These are phyloP conservation scores for Gentiana dahurica DNA, from an alignment of 257 asterid species.

Conservation along the genomic window DNA sequence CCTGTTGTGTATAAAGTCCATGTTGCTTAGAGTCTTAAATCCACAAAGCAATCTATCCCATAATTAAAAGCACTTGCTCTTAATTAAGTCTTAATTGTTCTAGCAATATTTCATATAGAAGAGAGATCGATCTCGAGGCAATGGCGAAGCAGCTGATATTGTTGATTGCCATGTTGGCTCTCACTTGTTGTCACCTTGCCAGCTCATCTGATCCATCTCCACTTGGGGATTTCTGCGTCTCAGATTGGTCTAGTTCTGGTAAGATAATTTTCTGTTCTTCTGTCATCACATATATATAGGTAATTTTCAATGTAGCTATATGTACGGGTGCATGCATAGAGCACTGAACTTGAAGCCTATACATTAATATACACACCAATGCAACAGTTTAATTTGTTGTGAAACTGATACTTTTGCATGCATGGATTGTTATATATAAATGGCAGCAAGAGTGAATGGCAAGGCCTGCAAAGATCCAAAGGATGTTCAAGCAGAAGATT, in stretches of 20 bases:
- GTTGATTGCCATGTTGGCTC: background rate
- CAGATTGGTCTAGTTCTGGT: conserved; percentile 9
- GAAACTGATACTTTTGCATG: background rate
- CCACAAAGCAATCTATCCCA: too few relatives aligned
- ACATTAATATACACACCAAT: too few relatives aligned
- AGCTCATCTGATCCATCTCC: background rate
- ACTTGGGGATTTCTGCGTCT: background rate
- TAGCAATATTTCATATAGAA: too few relatives aligned
- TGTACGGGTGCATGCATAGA: too few relatives aligned
- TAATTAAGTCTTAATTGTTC: too few relatives aligned
- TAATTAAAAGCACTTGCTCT: too few relatives aligned
- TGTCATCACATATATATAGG: too few relatives aligned
- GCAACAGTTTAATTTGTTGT: background rate
- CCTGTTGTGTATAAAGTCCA: too few relatives aligned
- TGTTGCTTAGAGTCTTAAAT: too few relatives aligned
- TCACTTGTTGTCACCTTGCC: background rate
- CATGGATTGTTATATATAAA: too few relatives aligned
- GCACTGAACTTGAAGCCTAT: too few relatives aligned
- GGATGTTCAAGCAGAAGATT: conserved; percentile 9
- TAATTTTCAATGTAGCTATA: too few relatives aligned
- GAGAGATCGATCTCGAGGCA: background rate
- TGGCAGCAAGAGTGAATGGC: conserved; percentile 18
- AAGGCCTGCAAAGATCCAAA: conserved; percentile 16
- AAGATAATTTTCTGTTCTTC: background rate
- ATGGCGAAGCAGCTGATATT: background rate